A percentile compares a stretch with the other conserved stretches of the same genome.
phyloP scores from a whole-genome alignment of 192 early-diverging fungal genomes.

The Rhizophagus clarus region DNA sequence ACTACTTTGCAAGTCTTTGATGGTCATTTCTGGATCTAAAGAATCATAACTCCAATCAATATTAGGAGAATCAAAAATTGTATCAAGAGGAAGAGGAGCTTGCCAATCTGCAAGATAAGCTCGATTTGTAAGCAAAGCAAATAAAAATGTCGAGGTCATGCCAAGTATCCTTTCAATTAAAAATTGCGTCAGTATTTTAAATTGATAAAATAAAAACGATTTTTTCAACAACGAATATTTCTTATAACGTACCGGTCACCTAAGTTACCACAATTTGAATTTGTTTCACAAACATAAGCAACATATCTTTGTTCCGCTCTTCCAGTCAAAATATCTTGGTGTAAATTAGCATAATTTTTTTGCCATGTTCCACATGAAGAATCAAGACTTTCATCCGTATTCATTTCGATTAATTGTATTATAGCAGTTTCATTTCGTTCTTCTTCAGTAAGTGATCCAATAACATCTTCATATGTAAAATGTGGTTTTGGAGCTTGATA shows the following conservation, averaged over 20 bases:
- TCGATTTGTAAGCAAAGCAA: slow-evolving; percentile 41
- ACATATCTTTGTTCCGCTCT: slow-evolving; percentile 37
- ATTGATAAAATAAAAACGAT: neutral
- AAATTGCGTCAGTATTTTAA: neutral
- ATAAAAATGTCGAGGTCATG: slow-evolving; percentile 52
- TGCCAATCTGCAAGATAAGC: slow-evolving; percentile 47
- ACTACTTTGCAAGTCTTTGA: neutral
- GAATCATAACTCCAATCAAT: slow-evolving; percentile 45
- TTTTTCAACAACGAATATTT: neutral
- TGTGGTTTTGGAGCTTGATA: slow-evolving; percentile 10
- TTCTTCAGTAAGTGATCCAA: slow-evolving; percentile 8
- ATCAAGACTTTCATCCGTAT: slow-evolving; percentile 24
- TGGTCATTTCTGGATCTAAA: neutral
- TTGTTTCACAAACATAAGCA: slow-evolving; percentile 41
- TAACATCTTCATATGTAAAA: slow-evolving; percentile 12
- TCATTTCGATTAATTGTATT: neutral
- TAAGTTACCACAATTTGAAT: slow-evolving; percentile 47
- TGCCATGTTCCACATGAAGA: slow-evolving; percentile 48
- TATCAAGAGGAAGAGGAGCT: slow-evolving; percentile 42
- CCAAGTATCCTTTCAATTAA: slow-evolving; percentile 28
- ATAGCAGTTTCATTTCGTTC: neutral
- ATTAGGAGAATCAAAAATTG: slow-evolving; percentile 43
- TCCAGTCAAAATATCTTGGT: slow-evolving; percentile 28
- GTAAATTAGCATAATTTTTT: slow-evolving; percentile 39
- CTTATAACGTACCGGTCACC: slow-evolving; percentile 44